Conservation (phyloP, 1,284 basidiomycete genomes). For the Ceratobasidium sp. region DNA sequence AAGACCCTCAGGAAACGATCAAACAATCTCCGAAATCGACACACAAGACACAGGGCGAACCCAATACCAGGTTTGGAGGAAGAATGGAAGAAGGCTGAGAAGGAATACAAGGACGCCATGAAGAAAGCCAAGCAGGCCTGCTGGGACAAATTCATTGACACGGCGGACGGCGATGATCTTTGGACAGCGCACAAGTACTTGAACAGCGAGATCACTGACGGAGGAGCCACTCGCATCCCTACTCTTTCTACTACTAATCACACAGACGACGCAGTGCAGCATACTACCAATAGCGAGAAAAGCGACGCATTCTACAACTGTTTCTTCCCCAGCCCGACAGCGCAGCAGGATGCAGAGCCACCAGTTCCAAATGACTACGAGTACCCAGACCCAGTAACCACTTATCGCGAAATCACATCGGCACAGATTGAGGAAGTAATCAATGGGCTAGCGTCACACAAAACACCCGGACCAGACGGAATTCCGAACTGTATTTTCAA, state of each 20-base stretch:
- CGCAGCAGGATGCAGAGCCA: no score
- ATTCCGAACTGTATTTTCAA: conserved; percentile 56
- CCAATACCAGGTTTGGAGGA: not conserved
- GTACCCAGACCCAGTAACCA: not conserved
- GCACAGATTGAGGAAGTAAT: conserved; percentile 25
- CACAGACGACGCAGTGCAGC: not conserved
- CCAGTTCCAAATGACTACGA: not conserved
- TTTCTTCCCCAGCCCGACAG: conserved; percentile 43
- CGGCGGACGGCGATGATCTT: conserved; percentile 21
- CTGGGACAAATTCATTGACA: conserved; percentile 40
- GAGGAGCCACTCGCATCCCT: conserved; percentile 13
- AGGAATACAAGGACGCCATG: conserved; percentile 22
- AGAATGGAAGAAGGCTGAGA: not conserved
- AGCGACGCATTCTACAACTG: conserved; percentile 11
- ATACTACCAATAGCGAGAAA: conserved; percentile 30
- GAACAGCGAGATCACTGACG: not conserved
- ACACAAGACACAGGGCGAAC: not conserved
- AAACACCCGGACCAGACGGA: conserved; percentile 55
- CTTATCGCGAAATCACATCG: not conserved
- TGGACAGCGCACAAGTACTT: conserved; percentile 43
- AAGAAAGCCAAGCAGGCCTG: conserved; percentile 11
- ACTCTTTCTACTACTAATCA: not conserved
- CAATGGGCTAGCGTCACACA: conserved; percentile 46
- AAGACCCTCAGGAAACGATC: not conserved
- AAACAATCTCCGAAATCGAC: not conserved